Conservation (phyloP, 2,329 filamentous ascomycete species). For the Hypoxylon sp. region DNA sequence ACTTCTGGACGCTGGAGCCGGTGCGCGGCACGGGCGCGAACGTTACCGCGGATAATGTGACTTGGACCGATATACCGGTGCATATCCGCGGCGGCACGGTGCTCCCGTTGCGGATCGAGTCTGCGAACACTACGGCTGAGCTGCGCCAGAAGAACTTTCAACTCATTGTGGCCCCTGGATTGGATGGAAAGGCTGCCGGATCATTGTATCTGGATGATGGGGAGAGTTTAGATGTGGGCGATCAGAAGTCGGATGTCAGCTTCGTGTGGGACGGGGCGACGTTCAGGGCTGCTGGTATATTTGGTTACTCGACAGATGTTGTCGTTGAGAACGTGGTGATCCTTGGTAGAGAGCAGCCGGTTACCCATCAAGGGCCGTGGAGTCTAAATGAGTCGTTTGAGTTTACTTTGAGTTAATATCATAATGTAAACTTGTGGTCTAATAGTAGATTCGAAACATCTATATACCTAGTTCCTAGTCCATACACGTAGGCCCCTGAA, state of each 20-base stretch:
- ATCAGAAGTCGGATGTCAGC: constrained; percentile 36
- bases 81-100: constrained; percentile 72
- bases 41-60: constrained; percentile 42
- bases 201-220: constrained; percentile 65
- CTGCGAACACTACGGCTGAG: constrained; percentile 63
- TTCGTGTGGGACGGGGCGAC: constrained; percentile 42
- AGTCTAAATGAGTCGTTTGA: constrained; percentile 37
- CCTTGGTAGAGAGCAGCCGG: constrained; percentile 33
- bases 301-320: constrained; percentile 39
- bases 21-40: constrained; percentile 41
- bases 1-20: constrained; percentile 52
- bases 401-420: constrained; percentile 16
- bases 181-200: constrained; percentile 61
- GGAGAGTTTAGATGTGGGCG: constrained; percentile 44
- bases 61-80: constrained; percentile 64
- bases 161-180: constrained; percentile 61
- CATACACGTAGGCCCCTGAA: too few relatives aligned
- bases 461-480: too few relatives aligned
- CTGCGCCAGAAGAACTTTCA: constrained; percentile 61
- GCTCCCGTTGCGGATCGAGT: constrained; percentile 65
- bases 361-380: constrained; percentile 35
- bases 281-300: constrained; percentile 36
- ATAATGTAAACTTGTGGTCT: not conserved
- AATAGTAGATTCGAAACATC: too few relatives aligned
- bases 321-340: constrained; percentile 39